These are phyloP conservation scores for Obba rivulosa DNA, from an alignment of 768 basidiomycete genomes.

Conservation along the genomic window DNA sequence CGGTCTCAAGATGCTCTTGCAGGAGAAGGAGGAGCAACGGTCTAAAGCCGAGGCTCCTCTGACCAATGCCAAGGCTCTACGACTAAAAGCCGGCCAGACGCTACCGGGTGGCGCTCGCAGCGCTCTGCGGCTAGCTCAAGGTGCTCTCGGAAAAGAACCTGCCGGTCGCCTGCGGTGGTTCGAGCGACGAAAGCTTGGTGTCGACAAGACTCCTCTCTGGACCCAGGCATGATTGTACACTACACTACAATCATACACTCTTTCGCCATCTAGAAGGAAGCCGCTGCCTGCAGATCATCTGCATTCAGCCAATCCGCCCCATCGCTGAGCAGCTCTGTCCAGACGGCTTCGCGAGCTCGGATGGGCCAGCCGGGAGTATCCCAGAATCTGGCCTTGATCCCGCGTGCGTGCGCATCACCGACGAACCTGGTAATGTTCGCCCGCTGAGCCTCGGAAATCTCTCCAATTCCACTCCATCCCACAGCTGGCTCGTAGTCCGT, in stretches of 20 bases:
- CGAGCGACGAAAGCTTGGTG: constrained; percentile 24
- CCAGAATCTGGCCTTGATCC: constrained; percentile 48
- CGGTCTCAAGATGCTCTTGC: constrained; percentile 39
- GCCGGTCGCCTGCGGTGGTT: constrained; percentile 16
- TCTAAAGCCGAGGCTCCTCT: constrained; percentile 21
- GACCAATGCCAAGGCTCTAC: constrained; percentile 12
- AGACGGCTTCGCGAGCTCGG: constrained; percentile 36
- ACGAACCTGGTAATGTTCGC: constrained; percentile 35
- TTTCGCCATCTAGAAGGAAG: constrained; percentile 1
- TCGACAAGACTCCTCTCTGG: constrained; percentile 23
- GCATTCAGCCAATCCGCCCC: constrained; percentile 50
- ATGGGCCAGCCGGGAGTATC: constrained; percentile 48
- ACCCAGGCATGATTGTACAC: constrained; percentile 15
- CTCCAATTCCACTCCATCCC: constrained; percentile 43
- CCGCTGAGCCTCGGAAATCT: constrained; percentile 35
- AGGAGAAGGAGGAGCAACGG: too few relatives aligned
- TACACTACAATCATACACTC: constrained; percentile 1
- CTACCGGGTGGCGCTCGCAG: constrained; percentile 53
- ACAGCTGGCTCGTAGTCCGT: constrained; percentile 40
- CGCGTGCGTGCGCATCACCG: constrained; percentile 36
- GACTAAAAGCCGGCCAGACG: constrained; percentile 45
- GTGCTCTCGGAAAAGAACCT: constrained; percentile 28
- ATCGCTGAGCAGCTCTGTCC: constrained; percentile 36
- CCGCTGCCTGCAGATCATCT: constrained; percentile 31
- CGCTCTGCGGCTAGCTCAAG: constrained; percentile 50